phyloP scores from a whole-genome alignment of 352 stramenopile species.

The Phytopythium litorale region DNA sequence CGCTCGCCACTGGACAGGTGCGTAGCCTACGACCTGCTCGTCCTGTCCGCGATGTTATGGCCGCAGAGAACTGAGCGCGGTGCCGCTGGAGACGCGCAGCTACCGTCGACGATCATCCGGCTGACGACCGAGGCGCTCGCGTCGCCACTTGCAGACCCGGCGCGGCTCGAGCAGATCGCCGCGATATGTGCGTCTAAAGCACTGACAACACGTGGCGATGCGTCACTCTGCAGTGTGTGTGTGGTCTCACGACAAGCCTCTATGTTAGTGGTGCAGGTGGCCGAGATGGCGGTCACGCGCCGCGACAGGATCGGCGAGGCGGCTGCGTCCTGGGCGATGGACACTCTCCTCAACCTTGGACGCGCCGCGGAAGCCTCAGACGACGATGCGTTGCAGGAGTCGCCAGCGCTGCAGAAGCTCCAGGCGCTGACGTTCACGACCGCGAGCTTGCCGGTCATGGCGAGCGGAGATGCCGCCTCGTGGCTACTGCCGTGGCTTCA shows the following conservation, averaged over 20 bases:
- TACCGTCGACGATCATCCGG: conserved; percentile 18
- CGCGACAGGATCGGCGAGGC: conserved; percentile 2
- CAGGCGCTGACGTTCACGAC: conserved; percentile 31
- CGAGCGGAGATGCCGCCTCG: conserved; percentile 26
- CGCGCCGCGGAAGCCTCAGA: too few species aligned
- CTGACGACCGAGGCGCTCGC: conserved; percentile 20
- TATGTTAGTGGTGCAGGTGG: conserved; percentile 38
- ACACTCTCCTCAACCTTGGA: conserved; percentile 29
- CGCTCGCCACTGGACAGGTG: conserved; percentile 26
- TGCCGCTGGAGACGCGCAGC: conserved; percentile 1
- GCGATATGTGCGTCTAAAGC: conserved; percentile 21
- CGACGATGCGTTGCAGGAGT: conserved; percentile 2
- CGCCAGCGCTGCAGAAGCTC: conserved; percentile 28
- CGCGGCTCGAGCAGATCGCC: conserved; percentile 23
- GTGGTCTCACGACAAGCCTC: too few species aligned
- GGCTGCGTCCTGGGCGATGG: conserved; percentile 27
- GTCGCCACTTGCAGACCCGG: conserved; percentile 10
- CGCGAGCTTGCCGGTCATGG: conserved; percentile 13
- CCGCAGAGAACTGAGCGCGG: not conserved
- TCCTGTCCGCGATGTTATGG: not conserved
- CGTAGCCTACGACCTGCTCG: not conserved
- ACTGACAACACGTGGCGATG: too few species aligned
- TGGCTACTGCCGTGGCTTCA: conserved; percentile 21
- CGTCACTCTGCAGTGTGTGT: too few species aligned
- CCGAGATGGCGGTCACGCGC: conserved; percentile 20